Evolutionary conservation across 2,329 filamentous ascomycete genomes (phyloP).

Genomic region (Coleophoma eucalyptorum): DNA sequence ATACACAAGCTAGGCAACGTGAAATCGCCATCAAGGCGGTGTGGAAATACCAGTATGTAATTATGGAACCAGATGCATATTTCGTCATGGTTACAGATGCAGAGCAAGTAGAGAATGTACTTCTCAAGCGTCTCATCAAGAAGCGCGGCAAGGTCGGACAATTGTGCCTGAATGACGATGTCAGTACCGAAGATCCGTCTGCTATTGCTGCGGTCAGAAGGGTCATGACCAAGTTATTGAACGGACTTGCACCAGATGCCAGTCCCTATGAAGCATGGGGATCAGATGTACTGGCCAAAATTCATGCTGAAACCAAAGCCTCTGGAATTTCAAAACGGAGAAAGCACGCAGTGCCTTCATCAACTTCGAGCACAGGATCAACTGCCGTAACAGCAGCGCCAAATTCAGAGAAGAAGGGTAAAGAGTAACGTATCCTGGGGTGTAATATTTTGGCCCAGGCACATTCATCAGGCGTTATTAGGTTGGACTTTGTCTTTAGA

Average conservation of each 20-base stretch:
- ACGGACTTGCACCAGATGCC: slow-evolving; percentile 21
- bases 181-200: slow-evolving; percentile 30
- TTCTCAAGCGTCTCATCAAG: slow-evolving; percentile 32
- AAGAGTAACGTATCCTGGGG: too few relatives aligned
- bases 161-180: slow-evolving; percentile 39
- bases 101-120: slow-evolving; percentile 33
- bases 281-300: background rate
- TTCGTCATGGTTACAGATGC: slow-evolving; percentile 41
- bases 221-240: slow-evolving; percentile 32
- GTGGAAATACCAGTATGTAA: slow-evolving; percentile 36
- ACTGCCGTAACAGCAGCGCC: too few relatives aligned
- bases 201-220: slow-evolving; percentile 29
- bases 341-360: too few relatives aligned
- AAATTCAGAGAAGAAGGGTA: too few relatives aligned
- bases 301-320: background rate
- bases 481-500: too few relatives aligned
- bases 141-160: slow-evolving; percentile 30
- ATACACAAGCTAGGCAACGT: slow-evolving; percentile 27
- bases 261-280: background rate
- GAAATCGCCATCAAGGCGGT: slow-evolving; percentile 32
- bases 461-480: too few relatives aligned
- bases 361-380: too few relatives aligned
- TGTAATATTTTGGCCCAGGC: too few relatives aligned
- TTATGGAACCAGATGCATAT: slow-evolving; percentile 35
- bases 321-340: too few relatives aligned